phyloP scores from a whole-genome alignment of 2,329 filamentous ascomycete genomes.

The Diaporthe eres region DNA sequence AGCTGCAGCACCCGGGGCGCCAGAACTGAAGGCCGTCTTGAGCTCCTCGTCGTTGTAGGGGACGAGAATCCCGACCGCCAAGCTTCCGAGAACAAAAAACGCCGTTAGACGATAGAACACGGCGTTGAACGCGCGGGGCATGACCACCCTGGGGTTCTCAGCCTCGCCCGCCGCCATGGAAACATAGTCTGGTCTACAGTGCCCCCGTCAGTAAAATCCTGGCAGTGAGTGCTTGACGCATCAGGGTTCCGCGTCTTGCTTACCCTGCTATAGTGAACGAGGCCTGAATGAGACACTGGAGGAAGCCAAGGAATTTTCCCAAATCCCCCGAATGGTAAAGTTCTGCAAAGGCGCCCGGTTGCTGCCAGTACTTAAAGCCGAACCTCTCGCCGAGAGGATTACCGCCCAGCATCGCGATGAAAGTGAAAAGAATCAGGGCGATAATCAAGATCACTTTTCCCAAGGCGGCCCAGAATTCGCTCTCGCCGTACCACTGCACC shows the following conservation, averaged over 20 bases:
- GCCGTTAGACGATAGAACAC: conserved; percentile 80
- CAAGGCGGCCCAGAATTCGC: conserved; percentile 76
- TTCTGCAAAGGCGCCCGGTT: conserved; percentile 79
- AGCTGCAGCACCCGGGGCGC: conserved; percentile 65
- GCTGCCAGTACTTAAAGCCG: conserved; percentile 78
- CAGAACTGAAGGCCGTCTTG: conserved; percentile 63
- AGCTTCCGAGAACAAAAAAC: conserved; percentile 79
- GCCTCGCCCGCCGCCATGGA: conserved; percentile 70
- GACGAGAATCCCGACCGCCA: conserved; percentile 72
- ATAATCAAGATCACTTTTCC: conserved; percentile 81
- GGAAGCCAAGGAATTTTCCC: conserved; percentile 82
- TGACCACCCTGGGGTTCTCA: conserved; percentile 73
- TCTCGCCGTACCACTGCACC: conserved; percentile 34
- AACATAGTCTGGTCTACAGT: conserved; percentile 72
- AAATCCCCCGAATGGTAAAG: conserved; percentile 74
- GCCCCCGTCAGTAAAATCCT: neutral
- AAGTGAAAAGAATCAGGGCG: conserved; percentile 81
- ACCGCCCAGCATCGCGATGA: conserved; percentile 86
- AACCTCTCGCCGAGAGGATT: conserved; percentile 81
- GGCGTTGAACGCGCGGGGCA: conserved; percentile 79
- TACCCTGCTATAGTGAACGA: conserved; percentile 74
- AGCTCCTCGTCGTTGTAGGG: conserved; percentile 70
- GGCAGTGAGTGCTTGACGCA: too few species aligned
- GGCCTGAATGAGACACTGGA: conserved; percentile 80
- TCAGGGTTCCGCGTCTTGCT: neutral